Evolutionary conservation across 1,284 basidiomycete species (phyloP), one percentile per base, ranked within the genome.

Genomic region (Trichosporon faecale): DNA sequence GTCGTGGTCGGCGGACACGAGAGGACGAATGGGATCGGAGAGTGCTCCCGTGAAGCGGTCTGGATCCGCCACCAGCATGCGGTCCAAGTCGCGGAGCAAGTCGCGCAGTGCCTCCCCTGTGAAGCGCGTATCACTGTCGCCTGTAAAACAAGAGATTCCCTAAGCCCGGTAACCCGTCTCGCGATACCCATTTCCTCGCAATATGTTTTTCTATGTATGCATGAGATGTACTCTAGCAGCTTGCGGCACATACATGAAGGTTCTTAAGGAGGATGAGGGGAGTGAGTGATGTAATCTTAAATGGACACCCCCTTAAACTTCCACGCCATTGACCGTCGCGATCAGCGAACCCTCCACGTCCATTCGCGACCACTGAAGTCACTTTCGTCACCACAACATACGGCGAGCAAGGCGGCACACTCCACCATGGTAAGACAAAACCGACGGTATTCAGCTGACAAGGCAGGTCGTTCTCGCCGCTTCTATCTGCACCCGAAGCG

Each of bases 401-500:
- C 52, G 65, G 66, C 68, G 35, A 60, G 64, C 60, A 52, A 29
- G 29, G 64, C 35, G 57, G 46, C 44, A 16, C 27, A 49, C 31
- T 9, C 18, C 68, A 68, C 29, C 57, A 72, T 72, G 71, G 71
- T 72, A 18, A 33, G 71, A 25, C 35, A 3, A 21, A 23, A 0
- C 5, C 6, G 27, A n/a, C 25, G 29, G 25, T 7, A 6, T 27
- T n/a, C 6, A 31, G 25, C 37, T 67, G 55, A 52, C 31, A 2
- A 11, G 29, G 25, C 76, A 84, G 84, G 84, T 85, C 76, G 84
- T 85, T 78, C 88, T 97, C 57, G 92, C 93, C 8, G 94, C 92
- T 1, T 91, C 92, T 55, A 87, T 94, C 78, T 92, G 91, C 75
- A 93, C 95, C 76, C 88, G 82, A 71, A 82, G 82, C 72, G 84